Evolutionary conservation across 2,329 filamentous ascomycete species (phyloP), one percentile per base, ranked within the genome.

Genomic region (Epicoccum nigrum): DNA sequence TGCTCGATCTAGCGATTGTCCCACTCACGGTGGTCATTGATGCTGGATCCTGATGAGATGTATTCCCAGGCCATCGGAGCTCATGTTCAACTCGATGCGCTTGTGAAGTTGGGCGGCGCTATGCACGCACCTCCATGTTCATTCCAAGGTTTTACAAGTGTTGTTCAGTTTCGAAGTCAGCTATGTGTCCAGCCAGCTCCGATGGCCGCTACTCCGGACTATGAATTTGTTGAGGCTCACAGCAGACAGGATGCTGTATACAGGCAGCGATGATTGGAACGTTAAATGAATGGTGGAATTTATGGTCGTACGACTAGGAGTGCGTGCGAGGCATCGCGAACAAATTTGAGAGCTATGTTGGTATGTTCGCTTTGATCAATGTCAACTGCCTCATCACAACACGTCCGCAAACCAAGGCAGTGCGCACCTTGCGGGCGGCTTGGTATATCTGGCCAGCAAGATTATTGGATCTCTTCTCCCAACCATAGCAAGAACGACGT

Each of bases 101-200:
- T 42, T 37, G 33, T 42, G 49, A 37, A 51, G 43, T 39, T 47
- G 49, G 47, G 49, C 49, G 49, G 49, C 49, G 39, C 38, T 33
- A 39, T 20, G 43, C 37, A 38, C 31, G n/a, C 11, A 11, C 8
- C 15, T 39, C 13, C 28, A 32, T 20, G 11, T n/a, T 32, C 42
- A 42, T 38, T 33, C 27, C 32, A 43, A 46, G 32, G 37, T 19
- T 33, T 27, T 39, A 43, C 38, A 31, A 34, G 32, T 16, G 19
- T 11, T 11, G 19, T 30, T 43, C 42, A 39, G 20, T n/a, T 37
- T 37, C 3, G 39, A 44, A 15, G 32, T 20, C 15, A 11, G 4
- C 23, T n/a, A 19, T 32, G 27, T 32, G 9, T 15, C 39, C 43
- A 47, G 27, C 39, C 21, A 44, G n/a, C 11, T 12, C 33, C n/a